Conservation (phyloP, 2,329 filamentous ascomycete genomes). For the Albifimbria verrucaria region DNA sequence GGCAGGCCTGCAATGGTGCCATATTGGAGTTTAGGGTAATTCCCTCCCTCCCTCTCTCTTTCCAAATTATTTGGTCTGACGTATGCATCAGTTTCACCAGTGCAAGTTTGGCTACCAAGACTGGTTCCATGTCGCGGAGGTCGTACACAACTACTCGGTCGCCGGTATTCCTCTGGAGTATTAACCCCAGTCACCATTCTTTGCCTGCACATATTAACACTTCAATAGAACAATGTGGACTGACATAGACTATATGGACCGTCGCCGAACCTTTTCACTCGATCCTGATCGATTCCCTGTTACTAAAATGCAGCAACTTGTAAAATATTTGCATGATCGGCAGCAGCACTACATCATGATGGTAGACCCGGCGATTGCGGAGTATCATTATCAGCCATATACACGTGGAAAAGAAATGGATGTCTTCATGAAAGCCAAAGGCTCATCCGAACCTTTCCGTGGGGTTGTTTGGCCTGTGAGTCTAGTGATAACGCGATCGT, state of each 20-base stretch:
- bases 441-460: conserved; percentile 35
- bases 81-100: conserved; percentile 43
- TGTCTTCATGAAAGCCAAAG: conserved; percentile 47
- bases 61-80: too few species aligned
- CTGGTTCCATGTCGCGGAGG: conserved; percentile 61
- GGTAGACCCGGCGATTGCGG: conserved; percentile 68
- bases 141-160: conserved; percentile 62
- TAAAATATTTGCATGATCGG: conserved; percentile 60
- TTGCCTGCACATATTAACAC: too few species aligned
- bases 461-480: conserved; percentile 67
- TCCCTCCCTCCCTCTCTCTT: too few species aligned
- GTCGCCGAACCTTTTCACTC: conserved; percentile 46
- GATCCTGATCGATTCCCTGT: conserved; percentile 62
- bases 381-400: conserved; percentile 44
- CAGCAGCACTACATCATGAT: conserved; percentile 71
- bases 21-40: conserved; percentile 57
- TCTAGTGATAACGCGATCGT: too few species aligned
- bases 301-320: conserved; percentile 58
- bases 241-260: conserved; percentile 28
- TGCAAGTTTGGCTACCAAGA: conserved; percentile 63
- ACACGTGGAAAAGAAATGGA: conserved; percentile 36
- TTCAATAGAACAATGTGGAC: conserved; percentile 34
- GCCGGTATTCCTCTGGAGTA: conserved; percentile 61
- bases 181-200: too few species aligned
- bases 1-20: conserved; percentile 58